phyloP scores from a whole-genome alignment of 345 rosid genomes.

The Arabis hirsuta region DNA sequence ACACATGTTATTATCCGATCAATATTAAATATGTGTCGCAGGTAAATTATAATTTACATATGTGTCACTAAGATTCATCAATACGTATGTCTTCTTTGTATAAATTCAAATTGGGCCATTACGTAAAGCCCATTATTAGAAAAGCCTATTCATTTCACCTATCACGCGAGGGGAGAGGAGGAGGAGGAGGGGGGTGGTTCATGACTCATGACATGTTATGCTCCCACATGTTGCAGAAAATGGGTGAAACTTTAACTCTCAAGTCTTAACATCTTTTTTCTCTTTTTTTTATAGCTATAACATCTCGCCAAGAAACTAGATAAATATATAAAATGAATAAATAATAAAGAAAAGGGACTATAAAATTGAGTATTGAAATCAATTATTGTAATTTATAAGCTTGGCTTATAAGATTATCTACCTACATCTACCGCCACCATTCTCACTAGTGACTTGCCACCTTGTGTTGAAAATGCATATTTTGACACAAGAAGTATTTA shows the following conservation, averaged over 20 bases:
- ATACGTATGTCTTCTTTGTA: no score
- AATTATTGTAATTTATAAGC: slow-evolving; percentile 16
- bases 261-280: neutral
- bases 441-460: slow-evolving; percentile 43
- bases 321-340: neutral
- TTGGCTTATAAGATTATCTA: slow-evolving; percentile 42
- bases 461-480: slow-evolving; percentile 28
- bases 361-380: slow-evolving; percentile 18
- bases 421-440: slow-evolving; percentile 45
- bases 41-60: no score
- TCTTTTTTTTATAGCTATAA: neutral
- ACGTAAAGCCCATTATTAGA: slow-evolving; percentile 15
- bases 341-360: neutral
- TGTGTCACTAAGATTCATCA: no score
- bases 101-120: neutral
- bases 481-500: neutral
- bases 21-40: no score
- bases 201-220: neutral
- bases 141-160: no score
- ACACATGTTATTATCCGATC: no score
- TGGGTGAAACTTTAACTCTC: slow-evolving; percentile 18
- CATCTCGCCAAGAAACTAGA: slow-evolving; percentile 17
- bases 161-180: neutral
- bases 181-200: neutral
- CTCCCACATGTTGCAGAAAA: slow-evolving; percentile 32